Base-by-base conservation (phyloP, 768 basidiomycete genomes). In the Panellus pusillus region DNA sequence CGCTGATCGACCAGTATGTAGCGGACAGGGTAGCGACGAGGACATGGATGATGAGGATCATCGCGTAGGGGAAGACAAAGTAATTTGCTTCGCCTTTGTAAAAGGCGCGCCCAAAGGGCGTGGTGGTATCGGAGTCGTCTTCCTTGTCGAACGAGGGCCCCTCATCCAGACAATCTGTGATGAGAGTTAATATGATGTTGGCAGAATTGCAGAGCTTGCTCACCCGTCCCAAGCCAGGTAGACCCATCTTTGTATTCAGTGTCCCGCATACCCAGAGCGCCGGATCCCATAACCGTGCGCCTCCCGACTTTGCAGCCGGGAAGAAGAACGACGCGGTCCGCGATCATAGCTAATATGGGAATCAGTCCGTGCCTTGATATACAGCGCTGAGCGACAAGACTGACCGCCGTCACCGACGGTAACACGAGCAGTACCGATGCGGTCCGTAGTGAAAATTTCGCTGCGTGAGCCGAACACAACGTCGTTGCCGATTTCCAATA, bases 401-500 rank as follows among this genome's bases (percentile, higher is more conserved):
- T 51, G 49, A 71, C 74, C 72, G 48, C 78, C 78, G 38, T 65
- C 65, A n/a, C 65, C 72, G 52, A 79, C 72, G 9, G 65, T 61
- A 41, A 79, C 73, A 49, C 68, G 73, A 11, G 58, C 68, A 11
- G 75, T 63, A 12, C 78, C 78, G 18, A 74, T 50, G 17, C 69
- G 63, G 61, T 79, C 78, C 1, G 72, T 72, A 9, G 77, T 79
- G 52, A 76, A 73, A 7, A 79, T 56, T 59, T 73, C 72, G 11
- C 75, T 74, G 40, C 72, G 71, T 17, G 75, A 76, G 15, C 78
- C 78, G 58, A 79, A 79, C 27, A 78, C 72, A 37, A 79, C 78
- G 60, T 78, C 74, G 60, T 79, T 70, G 19, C 78, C 78, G 24
- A 79, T 74, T 44, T 76, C 74, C 45, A 79, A 64, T 29, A 79